Evolutionary conservation across 176 grass and related monocot genomes (phyloP).

Genomic region (Carex myosuroides): DNA sequence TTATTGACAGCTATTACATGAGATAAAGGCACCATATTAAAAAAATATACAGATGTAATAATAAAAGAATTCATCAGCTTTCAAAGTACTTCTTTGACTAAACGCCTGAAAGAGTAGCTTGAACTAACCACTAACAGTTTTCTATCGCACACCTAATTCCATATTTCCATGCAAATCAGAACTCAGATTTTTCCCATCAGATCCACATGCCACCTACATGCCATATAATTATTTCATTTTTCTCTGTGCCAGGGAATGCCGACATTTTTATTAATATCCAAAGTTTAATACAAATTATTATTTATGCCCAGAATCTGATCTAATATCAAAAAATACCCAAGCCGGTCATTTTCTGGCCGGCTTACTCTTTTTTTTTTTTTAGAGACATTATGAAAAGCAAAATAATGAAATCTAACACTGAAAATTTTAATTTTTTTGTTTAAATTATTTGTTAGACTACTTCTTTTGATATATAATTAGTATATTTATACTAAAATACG

Average conservation of each 20-base stretch:
- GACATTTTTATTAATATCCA: too few relatives aligned
- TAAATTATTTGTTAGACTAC: too few relatives aligned
- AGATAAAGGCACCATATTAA: neutral
- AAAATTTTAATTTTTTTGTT: too few relatives aligned
- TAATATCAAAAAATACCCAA: too few relatives aligned
- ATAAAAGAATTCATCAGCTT: neutral
- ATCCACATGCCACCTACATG: conserved; percentile 1
- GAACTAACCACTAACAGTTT: conserved; percentile 10
- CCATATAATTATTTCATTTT: neutral
- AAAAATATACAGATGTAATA: neutral
- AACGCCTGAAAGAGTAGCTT: conserved; percentile 1
- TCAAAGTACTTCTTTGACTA: conserved; percentile 5
- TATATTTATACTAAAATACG: too few relatives aligned
- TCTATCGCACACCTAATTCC: neutral
- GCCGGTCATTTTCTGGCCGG: too few relatives aligned
- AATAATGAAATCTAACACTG: too few relatives aligned
- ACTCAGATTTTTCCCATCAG: conserved; percentile 3
- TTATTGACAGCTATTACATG: conserved; percentile 19
- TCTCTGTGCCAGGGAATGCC: neutral
- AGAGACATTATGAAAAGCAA: too few relatives aligned
- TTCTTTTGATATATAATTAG: too few relatives aligned
- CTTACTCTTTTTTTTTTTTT: too few relatives aligned
- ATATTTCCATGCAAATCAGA: conserved; percentile 1
- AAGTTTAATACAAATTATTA: too few relatives aligned
- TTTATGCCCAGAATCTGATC: too few relatives aligned